These are phyloP conservation scores for Diospyros kaki DNA, from an alignment of 148 eudicot species.

Conservation along the genomic window DNA sequence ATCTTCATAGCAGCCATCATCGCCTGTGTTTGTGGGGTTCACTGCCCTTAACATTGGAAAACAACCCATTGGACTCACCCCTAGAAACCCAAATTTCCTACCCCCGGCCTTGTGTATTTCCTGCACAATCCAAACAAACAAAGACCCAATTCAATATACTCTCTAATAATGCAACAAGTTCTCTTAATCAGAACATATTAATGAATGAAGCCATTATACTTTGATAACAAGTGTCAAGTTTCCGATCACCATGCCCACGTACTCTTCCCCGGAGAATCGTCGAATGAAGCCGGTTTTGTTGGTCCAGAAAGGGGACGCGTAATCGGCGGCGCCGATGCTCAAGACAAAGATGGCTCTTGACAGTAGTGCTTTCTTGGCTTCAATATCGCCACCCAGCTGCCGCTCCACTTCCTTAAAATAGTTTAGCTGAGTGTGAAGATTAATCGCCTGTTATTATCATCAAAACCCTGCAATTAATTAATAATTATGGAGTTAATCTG, in stretches of 20 bases:
- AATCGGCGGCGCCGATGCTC: conserved; percentile 38
- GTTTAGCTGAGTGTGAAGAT: conserved; percentile 26
- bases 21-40: conserved; percentile 14
- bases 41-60: conserved; percentile 19
- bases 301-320: conserved; percentile 14
- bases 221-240: conserved; percentile 31
- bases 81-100: conserved; percentile 40
- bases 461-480: too few species aligned
- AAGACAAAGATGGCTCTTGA: conserved; percentile 32
- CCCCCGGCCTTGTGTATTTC: conserved; percentile 43
- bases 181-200: neutral
- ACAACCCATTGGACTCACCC: conserved; percentile 31
- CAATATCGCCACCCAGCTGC: conserved; percentile 21
- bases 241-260: conserved; percentile 30
- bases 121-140: conserved; percentile 10
- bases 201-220: conserved; percentile 7
- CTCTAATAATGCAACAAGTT: neutral
- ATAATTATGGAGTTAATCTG: too few species aligned
- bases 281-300: conserved; percentile 6
- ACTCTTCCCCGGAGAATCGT: conserved; percentile 8
- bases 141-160: neutral
- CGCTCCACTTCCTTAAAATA: conserved; percentile 29
- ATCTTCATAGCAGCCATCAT: conserved; percentile 15
- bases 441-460: conserved; percentile 9
- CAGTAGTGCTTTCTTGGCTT: conserved; percentile 18